phyloP scores from a whole-genome alignment of 371 early-diverging fungal genomes.

The Syncephalastrum sp. region DNA sequence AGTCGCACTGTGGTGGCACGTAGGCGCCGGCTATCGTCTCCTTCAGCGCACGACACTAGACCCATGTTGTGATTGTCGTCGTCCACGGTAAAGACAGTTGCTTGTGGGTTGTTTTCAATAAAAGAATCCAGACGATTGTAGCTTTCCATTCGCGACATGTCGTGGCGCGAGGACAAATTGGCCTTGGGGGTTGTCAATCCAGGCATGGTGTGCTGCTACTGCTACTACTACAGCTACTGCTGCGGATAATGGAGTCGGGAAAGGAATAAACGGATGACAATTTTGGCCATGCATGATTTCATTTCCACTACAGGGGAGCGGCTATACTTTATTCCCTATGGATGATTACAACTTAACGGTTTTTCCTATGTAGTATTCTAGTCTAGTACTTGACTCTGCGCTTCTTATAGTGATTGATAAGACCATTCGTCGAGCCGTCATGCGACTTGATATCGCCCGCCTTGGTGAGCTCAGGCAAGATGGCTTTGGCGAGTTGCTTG shows the following conservation, averaged over 20 bases:
- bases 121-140: conserved; percentile 21
- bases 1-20: conserved; percentile 18
- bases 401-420: conserved; percentile 85
- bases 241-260: too few species aligned
- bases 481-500: conserved; percentile 97
- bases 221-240: too few species aligned
- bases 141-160: conserved; percentile 15
- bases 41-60: conserved; percentile 12
- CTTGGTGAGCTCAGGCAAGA: conserved; percentile 79
- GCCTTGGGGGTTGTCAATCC: neutral
- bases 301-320: too few species aligned
- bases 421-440: conserved; percentile 90
- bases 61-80: conserved; percentile 28
- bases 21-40: conserved; percentile 1
- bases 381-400: conserved; percentile 27
- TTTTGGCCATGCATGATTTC: too few species aligned
- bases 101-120: conserved; percentile 4
- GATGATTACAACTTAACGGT: too few species aligned
- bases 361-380: too few species aligned
- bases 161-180: neutral
- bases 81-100: conserved; percentile 16
- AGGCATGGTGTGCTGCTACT: conserved; percentile 1
- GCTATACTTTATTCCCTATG: too few species aligned
- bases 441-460: conserved; percentile 64
- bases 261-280: too few species aligned